These are phyloP conservation scores for Mucor piriformis DNA, from an alignment of 371 early-diverging fungal genomes.

Conservation along the genomic window DNA sequence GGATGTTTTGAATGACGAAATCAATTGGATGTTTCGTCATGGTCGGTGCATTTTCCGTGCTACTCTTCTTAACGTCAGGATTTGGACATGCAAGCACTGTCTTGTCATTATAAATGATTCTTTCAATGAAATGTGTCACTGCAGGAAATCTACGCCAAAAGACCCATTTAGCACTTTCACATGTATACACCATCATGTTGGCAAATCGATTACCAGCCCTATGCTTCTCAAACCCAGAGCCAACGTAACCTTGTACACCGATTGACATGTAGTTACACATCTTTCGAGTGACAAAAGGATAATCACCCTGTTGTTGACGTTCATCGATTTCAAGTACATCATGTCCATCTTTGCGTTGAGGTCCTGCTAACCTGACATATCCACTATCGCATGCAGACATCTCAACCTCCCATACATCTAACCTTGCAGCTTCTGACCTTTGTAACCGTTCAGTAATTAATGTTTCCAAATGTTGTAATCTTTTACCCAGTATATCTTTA, in stretches of 20 bases:
- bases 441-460: slow-evolving; percentile 53
- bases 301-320: background rate
- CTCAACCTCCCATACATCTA: slow-evolving; percentile 67
- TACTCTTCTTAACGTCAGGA: slow-evolving; percentile 1
- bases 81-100: slow-evolving; percentile 20
- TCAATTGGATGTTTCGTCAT: slow-evolving; percentile 41
- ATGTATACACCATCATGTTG: slow-evolving; percentile 59
- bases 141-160: slow-evolving; percentile 58
- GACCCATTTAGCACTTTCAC: slow-evolving; percentile 62
- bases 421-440: slow-evolving; percentile 56
- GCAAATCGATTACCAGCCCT: slow-evolving; percentile 53
- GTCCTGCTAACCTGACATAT: slow-evolving; percentile 47
- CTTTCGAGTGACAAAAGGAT: slow-evolving; percentile 33
- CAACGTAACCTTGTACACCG: slow-evolving; percentile 69
- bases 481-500: slow-evolving; percentile 48
- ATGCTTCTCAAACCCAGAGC: slow-evolving; percentile 63
- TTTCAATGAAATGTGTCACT: slow-evolving; percentile 52
- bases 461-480: slow-evolving; percentile 45
- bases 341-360: slow-evolving; percentile 35
- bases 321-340: slow-evolving; percentile 24
- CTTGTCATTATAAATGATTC: slow-evolving; percentile 28
- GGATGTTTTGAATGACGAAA: slow-evolving; percentile 50
- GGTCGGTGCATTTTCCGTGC: slow-evolving; percentile 4
- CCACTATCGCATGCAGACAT: slow-evolving; percentile 52
- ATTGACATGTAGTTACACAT: slow-evolving; percentile 66